Evolutionary conservation across 2,329 filamentous ascomycete genomes (phyloP), one percentile per base, ranked within the genome.

Genomic region (Cladorrhinum sp.): DNA sequence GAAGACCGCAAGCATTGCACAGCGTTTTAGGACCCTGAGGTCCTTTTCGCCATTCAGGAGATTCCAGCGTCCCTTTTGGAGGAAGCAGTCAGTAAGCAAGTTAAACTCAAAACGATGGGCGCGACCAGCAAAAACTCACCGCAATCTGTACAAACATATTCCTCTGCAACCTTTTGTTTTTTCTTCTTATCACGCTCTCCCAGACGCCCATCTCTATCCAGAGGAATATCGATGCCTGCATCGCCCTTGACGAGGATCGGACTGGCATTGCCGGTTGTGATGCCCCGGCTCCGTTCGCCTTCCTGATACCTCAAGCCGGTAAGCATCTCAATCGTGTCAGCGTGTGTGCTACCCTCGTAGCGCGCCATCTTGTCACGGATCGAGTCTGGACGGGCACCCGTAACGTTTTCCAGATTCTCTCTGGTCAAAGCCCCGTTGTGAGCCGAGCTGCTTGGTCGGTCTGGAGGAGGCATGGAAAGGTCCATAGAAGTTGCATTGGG

Each of bases 131-230:
- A 39, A 26, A 49, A 60, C 48, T 78, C 77, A 80, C 94, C 93
- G 76, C 94, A 98, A 74, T 97, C 94, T 1, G 91, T 94, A 75
- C 94, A 98, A 39, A 96, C 91, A 72, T 97, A 97, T 79, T 97
- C 93, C 71, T 96, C 86, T 1, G 84, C 82, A 23, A 86, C 82
- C 73, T 96, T 96, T 52, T 91, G 79, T 73, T 96, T 96, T 79
- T 90, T 90, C 80, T 96, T 96, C 75, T 96, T 93, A 63, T 92
- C 89, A 1, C 84, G 87, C 12, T 82, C 89, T 0, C 84, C 87
- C 12, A 82, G 82, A 54, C 88, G 80, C 14, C 83, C 82, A 62
- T 95, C 91, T 64, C 92, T 86, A 66, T 96, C 92, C 33, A 90
- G 77, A 0, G 91, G 86, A 56, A 96, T 95, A 7, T 90, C 89